These are phyloP conservation scores for Limnanthes douglasii DNA, from an alignment of 345 rosid genomes.

Conservation along the genomic window DNA sequence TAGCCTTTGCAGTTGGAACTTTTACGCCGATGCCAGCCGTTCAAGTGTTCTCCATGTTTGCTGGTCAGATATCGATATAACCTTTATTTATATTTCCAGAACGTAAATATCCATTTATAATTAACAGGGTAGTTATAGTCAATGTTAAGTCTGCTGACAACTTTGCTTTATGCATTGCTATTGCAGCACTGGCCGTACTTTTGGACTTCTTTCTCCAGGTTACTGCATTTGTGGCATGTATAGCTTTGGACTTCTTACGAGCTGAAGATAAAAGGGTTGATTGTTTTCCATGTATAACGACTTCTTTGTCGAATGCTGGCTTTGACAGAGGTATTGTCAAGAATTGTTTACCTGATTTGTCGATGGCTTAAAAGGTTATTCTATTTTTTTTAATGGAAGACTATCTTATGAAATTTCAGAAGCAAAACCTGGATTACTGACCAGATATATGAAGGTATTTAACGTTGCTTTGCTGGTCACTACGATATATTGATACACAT, in stretches of 20 bases:
- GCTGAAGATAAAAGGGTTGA: constrained; percentile 66
- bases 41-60: constrained; percentile 96
- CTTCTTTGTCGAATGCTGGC: constrained; percentile 29
- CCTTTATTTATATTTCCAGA: neutral
- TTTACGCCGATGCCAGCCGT: constrained; percentile 97
- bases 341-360: constrained; percentile 6
- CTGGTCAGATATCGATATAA: constrained; percentile 34
- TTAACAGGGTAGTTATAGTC: neutral
- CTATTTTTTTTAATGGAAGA: constrained; percentile 7
- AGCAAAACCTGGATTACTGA: constrained; percentile 55
- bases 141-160: constrained; percentile 4
- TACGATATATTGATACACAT: too few relatives aligned
- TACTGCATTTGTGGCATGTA: constrained; percentile 94
- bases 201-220: constrained; percentile 94
- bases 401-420: constrained; percentile 31
- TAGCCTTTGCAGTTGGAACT: constrained; percentile 96
- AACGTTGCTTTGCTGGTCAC: constrained; percentile 1
- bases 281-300: constrained; percentile 80
- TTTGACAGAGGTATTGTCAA: constrained; percentile 46
- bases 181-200: constrained; percentile 87
- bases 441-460: constrained; percentile 86
- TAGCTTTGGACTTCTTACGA: constrained; percentile 75
- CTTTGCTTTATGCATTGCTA: constrained; percentile 10
- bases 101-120: neutral
- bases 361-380: neutral